A percentile compares a stretch with the other conserved stretches of the same genome.
Evolutionary conservation across 179 eudicot genomes (phyloP).

Genomic region (Camellia oleifera): DNA sequence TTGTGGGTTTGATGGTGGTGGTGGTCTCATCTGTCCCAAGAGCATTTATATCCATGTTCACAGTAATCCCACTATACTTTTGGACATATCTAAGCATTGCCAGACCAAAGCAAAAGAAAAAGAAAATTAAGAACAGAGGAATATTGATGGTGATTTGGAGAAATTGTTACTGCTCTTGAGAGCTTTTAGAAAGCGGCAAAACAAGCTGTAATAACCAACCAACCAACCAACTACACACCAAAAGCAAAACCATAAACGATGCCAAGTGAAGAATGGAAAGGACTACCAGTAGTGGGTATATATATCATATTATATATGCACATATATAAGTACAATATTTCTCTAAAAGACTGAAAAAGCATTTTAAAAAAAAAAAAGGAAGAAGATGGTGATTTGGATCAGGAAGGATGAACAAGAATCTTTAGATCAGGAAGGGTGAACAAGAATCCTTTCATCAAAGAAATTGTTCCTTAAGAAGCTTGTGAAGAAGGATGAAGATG

Average conservation of each 20-base stretch:
- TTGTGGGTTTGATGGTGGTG: too few species aligned
- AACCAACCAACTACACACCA: not conserved
- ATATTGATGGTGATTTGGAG: too few species aligned
- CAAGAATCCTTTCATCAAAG: slow-evolving; percentile 43
- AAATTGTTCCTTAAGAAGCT: slow-evolving; percentile 40
- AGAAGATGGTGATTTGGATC: not conserved
- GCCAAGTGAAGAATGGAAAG: not conserved
- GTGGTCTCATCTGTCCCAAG: too few species aligned
- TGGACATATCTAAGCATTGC: too few species aligned
- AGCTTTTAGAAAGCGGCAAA: not conserved
- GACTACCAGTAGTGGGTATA: not conserved
- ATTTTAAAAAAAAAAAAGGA: too few species aligned
- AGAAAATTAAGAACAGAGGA: too few species aligned
- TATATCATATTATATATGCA: not conserved
- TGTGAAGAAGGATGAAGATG: slow-evolving; percentile 37
- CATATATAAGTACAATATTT: slow-evolving; percentile 4
- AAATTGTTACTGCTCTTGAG: not conserved
- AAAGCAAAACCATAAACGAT: slow-evolving; percentile 4
- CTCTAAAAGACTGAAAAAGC: not conserved
- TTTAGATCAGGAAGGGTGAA: slow-evolving; percentile 26
- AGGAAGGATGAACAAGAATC: slow-evolving; percentile 33
- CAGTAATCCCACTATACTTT: not conserved
- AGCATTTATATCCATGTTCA: too few species aligned
- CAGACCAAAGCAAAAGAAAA: too few species aligned
- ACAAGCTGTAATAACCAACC: not conserved